These are phyloP conservation scores for Karstenula rhodostoma DNA, from an alignment of 2,329 filamentous ascomycete species.

Conservation along the genomic window DNA sequence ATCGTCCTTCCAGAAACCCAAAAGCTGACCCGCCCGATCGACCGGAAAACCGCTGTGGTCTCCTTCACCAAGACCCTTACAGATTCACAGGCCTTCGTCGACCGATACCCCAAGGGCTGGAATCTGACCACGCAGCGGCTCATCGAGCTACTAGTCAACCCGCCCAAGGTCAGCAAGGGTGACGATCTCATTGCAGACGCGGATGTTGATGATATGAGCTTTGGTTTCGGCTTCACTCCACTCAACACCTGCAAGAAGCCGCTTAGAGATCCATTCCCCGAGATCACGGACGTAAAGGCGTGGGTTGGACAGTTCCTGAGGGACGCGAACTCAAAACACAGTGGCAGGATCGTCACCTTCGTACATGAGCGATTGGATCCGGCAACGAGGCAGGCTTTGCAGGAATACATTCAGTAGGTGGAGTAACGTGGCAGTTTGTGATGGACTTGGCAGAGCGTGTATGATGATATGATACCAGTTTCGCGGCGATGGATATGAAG, in stretches of 20 bases:
- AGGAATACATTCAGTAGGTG: slow-evolving; percentile 33
- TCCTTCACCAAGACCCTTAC: slow-evolving; percentile 92
- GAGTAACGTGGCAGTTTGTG: not conserved
- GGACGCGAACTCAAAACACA: slow-evolving; percentile 76
- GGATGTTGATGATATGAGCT: slow-evolving; percentile 93
- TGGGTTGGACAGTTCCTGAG: slow-evolving; percentile 88
- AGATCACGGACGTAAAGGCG: slow-evolving; percentile 77
- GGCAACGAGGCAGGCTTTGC: slow-evolving; percentile 52
- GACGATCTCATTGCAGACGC: slow-evolving; percentile 83
- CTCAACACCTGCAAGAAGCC: slow-evolving; percentile 87
- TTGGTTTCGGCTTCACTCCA: slow-evolving; percentile 92
- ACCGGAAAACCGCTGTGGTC: slow-evolving; percentile 92
- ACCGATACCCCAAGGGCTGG: slow-evolving; percentile 78
- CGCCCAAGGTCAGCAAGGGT: slow-evolving; percentile 72
- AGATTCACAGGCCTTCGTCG: slow-evolving; percentile 83
- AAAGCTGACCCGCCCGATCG: slow-evolving; percentile 84
- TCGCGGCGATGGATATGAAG: not conserved
- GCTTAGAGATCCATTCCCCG: slow-evolving; percentile 81
- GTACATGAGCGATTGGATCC: slow-evolving; percentile 72
- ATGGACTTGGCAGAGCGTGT: not conserved
- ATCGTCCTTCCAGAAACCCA: slow-evolving; percentile 90
- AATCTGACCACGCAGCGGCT: slow-evolving; percentile 87
- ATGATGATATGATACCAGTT: slow-evolving; percentile 12
- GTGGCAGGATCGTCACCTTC: slow-evolving; percentile 74
- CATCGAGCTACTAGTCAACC: slow-evolving; percentile 87